Conservation (phyloP, 208 protist genomes). For the Tritrichomonas foetus region DNA sequence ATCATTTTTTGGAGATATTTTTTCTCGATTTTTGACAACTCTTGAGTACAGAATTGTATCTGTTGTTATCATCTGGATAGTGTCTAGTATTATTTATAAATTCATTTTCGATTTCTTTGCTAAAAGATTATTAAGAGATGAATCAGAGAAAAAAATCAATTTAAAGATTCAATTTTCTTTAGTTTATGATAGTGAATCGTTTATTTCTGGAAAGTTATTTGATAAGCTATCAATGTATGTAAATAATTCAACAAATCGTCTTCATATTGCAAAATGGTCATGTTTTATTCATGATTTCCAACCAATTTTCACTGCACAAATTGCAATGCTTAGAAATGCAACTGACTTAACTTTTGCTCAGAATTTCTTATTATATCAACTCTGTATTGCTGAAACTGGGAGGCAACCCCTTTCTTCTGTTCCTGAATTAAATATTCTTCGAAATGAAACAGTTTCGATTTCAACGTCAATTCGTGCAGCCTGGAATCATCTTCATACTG, state of each 20-base stretch:
- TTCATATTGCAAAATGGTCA: background rate
- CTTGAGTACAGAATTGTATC: no score
- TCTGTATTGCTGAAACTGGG: background rate
- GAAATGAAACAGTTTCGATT: background rate
- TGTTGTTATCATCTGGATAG: no score
- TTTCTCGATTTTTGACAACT: no score
- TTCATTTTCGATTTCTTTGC: no score
- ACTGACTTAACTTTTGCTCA: background rate
- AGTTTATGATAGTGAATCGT: background rate
- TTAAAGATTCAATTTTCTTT: background rate
- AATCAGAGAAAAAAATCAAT: no score
- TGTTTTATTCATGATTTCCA: background rate
- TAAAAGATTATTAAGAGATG: no score
- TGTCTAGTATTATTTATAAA: no score
- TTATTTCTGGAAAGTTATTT: background rate
- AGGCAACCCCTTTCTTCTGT: constrained; percentile 2
- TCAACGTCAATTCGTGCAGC: background rate
- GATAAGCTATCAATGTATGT: background rate
- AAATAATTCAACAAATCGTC: background rate
- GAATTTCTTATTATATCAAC: background rate
- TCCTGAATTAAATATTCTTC: background rate
- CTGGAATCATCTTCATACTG: background rate
- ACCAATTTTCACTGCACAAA: background rate
- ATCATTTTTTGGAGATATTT: no score
- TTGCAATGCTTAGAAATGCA: background rate